Base-by-base conservation (phyloP, 2,329 filamentous ascomycete species). In the Leptosphaerulina australis region DNA sequence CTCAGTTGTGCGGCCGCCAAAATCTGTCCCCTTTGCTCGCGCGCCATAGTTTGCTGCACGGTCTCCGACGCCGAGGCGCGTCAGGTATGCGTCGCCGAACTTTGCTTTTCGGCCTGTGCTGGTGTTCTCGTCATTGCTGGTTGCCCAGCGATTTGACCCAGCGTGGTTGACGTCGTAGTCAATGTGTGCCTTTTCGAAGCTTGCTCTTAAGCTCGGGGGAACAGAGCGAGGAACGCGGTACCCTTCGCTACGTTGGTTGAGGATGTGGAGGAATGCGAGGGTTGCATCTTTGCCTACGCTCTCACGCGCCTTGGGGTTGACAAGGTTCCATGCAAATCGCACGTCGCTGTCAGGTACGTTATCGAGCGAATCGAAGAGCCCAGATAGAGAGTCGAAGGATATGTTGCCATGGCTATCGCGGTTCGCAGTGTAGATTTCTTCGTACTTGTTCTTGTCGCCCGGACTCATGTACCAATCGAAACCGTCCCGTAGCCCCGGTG, bases 391-490 rank as follows among this genome's bases (percentile, higher is more conserved):
- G 52, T 84, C 81, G 74, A 97, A 94, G 87, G 70, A 57, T 26
- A 75, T 72, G 57, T 96, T 90, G 58, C 94, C 94, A 41, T 92
- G 87, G 71, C 87, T 84, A 73, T 96, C 90, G 54, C 91, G 85
- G 76, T 91, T 95, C 66, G 95, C 91, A 58, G 88, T 88, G 76
- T 97, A 99, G 75, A 99, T 99, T 64, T 93, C 90, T 75, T 97
- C 91, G 77, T 99, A 99, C 75, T 97, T 97, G 58, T 84, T 71
- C 76, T 95, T 95, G 76, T 99, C 92, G 22, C 80, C 76, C 0
- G 94, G 94, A 53, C 86, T 91, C 91, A 99, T 99, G 78, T 99
- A 99, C 94, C 94, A 99, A 73, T 99, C 94, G 74, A 99, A 99
- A 10, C 93, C 93, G 74, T 97, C 91, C 72, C 96, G 96, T 56